These are phyloP conservation scores for Venturia pyrina DNA, from an alignment of 2,329 filamentous ascomycete genomes.

Conservation along the genomic window DNA sequence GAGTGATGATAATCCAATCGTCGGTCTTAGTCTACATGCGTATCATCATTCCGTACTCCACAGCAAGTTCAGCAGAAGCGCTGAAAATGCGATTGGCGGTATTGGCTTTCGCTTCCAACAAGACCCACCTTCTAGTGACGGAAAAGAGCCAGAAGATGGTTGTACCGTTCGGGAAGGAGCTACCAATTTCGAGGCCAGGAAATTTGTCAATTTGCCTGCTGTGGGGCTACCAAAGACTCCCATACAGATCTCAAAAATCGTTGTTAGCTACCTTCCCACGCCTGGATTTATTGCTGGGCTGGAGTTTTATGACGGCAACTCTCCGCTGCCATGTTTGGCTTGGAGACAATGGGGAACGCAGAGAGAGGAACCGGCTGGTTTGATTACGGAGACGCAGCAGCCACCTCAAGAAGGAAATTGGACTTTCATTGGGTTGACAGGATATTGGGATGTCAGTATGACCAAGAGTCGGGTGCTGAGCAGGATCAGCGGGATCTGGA, in stretches of 20 bases:
- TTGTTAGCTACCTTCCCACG: constrained; percentile 20
- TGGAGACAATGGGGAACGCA: constrained; percentile 20
- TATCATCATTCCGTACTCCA: constrained; percentile 14
- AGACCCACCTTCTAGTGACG: not conserved
- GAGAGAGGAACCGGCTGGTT: constrained; percentile 17
- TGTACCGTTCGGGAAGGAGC: not conserved
- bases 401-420: constrained; percentile 22
- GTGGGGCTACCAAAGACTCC: not conserved
- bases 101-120: constrained; percentile 8
- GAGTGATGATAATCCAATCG: constrained; percentile 16
- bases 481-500: constrained; percentile 21
- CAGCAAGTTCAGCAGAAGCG: not conserved
- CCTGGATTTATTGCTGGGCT: constrained; percentile 19
- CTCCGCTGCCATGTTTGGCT: constrained; percentile 16
- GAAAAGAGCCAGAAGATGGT: not conserved
- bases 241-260: constrained; percentile 21
- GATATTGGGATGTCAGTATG: constrained; percentile 16
- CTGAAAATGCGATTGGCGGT: constrained; percentile 1
- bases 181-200: not conserved
- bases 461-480: constrained; percentile 19
- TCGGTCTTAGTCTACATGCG: constrained; percentile 19
- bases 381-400: constrained; percentile 18
- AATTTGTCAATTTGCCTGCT: not conserved
- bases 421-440: constrained; percentile 20
- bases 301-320: constrained; percentile 19